phyloP scores from a whole-genome alignment of 2,329 filamentous ascomycete species.

The Curvularia lunata region DNA sequence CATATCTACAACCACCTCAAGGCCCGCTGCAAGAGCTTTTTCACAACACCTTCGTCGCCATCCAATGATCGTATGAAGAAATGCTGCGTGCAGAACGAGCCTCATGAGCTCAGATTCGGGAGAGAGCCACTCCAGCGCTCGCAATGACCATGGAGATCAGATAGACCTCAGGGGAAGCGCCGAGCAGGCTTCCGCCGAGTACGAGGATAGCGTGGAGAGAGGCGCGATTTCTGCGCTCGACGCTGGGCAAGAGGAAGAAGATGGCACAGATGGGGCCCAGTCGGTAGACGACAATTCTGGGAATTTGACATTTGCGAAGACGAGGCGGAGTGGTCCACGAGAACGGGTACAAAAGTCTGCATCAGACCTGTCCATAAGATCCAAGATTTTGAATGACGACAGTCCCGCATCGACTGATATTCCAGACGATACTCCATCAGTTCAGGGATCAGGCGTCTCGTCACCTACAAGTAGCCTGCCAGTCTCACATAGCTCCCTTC shows the following conservation, averaged over 20 bases:
- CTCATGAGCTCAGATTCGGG: slow-evolving; percentile 74
- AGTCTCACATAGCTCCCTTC: slow-evolving; percentile 70
- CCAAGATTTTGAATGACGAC: slow-evolving; percentile 45
- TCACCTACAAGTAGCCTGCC: slow-evolving; percentile 77
- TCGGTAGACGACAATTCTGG: slow-evolving; percentile 32
- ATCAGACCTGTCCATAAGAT: slow-evolving; percentile 29
- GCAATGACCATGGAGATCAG: slow-evolving; percentile 48
- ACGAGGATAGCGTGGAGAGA: slow-evolving; percentile 5
- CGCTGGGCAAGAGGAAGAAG: slow-evolving; percentile 25
- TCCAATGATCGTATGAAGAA: slow-evolving; percentile 50
- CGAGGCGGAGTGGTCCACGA: slow-evolving; percentile 20
- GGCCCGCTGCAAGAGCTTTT: slow-evolving; percentile 8
- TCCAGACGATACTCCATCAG: slow-evolving; percentile 82
- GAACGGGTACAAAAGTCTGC: slow-evolving; percentile 32
- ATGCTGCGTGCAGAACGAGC: slow-evolving; percentile 60
- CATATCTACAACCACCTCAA: neutral
- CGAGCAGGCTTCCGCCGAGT: neutral
- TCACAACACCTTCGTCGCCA: slow-evolving; percentile 1
- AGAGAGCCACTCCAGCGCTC: slow-evolving; percentile 67
- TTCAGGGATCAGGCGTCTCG: slow-evolving; percentile 67
- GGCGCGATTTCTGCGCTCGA: slow-evolving; percentile 15
- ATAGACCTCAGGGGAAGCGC: slow-evolving; percentile 51
- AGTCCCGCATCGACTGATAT: slow-evolving; percentile 77
- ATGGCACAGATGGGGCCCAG: slow-evolving; percentile 33
- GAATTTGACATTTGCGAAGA: slow-evolving; percentile 44